Conservation (phyloP, 148 eudicot genomes). For the Pharnaceum exiguum region DNA sequence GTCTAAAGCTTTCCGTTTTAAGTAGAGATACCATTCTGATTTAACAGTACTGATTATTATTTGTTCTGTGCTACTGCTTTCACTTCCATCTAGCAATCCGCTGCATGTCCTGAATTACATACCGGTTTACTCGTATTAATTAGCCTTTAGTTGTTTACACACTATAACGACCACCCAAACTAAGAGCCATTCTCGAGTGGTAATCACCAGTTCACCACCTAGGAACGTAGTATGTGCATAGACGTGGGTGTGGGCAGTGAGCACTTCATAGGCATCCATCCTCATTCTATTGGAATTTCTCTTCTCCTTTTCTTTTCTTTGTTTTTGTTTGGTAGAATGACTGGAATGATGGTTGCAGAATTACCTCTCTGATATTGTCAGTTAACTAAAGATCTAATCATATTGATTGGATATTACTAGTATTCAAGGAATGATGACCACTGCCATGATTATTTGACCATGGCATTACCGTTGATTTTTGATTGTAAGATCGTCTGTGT, state of each 20-base stretch:
- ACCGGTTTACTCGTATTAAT: too few relatives aligned
- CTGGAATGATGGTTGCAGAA: slow-evolving; percentile 8
- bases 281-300: too few relatives aligned
- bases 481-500: slow-evolving; percentile 10
- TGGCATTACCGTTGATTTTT: slow-evolving; percentile 5
- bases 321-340: slow-evolving; percentile 10
- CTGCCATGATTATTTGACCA: slow-evolving; percentile 20
- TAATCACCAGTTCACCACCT: too few relatives aligned
- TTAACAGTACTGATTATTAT: too few relatives aligned
- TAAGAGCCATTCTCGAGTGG: too few relatives aligned
- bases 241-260: not conserved
- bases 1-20: not conserved
- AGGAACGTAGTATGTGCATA: not conserved
- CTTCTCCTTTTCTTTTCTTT: too few relatives aligned
- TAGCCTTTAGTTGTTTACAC: too few relatives aligned
- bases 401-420: slow-evolving; percentile 9
- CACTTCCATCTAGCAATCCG: not conserved
- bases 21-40: too few relatives aligned
- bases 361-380: not conserved
- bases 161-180: too few relatives aligned
- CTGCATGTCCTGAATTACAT: too few relatives aligned
- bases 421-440: slow-evolving; percentile 17
- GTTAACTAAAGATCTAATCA: not conserved
- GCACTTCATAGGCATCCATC: not conserved
- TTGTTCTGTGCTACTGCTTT: not conserved